Evolutionary conservation across 768 basidiomycete genomes (phyloP).

Genomic region (Scleroderma citrinum): DNA sequence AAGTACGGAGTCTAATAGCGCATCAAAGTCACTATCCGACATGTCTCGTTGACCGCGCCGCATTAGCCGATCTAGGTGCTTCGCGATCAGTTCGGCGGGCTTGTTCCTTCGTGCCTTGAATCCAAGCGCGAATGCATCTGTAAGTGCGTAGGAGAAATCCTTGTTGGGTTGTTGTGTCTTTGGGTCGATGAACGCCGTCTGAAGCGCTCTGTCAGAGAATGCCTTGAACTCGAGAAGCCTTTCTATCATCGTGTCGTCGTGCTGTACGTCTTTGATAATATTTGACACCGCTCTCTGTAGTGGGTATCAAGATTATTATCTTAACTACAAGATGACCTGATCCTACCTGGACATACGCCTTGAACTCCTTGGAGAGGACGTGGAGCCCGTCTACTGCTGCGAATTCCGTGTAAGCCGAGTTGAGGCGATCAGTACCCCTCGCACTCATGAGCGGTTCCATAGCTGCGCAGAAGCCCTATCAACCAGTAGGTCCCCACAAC

Average conservation of each 20-base stretch:
- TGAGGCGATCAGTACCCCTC: conserved; percentile 39
- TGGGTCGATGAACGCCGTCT: conserved; percentile 43
- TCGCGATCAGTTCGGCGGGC: conserved; percentile 91
- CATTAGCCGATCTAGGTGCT: conserved; percentile 83
- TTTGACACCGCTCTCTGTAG: conserved; percentile 47
- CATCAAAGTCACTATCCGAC: conserved; percentile 58
- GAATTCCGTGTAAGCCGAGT: conserved; percentile 57
- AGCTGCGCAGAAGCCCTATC: conserved; percentile 31
- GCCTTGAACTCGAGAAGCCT: conserved; percentile 64
- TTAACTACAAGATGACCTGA: background rate
- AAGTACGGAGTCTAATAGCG: conserved; percentile 58
- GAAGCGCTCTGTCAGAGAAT: conserved; percentile 46
- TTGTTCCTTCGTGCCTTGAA: conserved; percentile 75
- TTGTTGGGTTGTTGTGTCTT: conserved; percentile 37
- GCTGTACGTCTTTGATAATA: conserved; percentile 58
- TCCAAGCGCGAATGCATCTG: conserved; percentile 65
- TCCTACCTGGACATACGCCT: conserved; percentile 52
- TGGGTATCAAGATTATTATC: background rate
- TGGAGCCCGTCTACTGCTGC: conserved; percentile 49
- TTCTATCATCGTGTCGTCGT: conserved; percentile 76
- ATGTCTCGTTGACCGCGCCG: conserved; percentile 74
- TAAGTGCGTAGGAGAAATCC: conserved; percentile 61
- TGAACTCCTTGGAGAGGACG: conserved; percentile 56
- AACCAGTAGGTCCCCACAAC: conserved; percentile 21
- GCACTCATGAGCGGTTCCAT: conserved; percentile 46